phyloP scores from a whole-genome alignment of 345 rosid species.

The Lumnitzera littorea region DNA sequence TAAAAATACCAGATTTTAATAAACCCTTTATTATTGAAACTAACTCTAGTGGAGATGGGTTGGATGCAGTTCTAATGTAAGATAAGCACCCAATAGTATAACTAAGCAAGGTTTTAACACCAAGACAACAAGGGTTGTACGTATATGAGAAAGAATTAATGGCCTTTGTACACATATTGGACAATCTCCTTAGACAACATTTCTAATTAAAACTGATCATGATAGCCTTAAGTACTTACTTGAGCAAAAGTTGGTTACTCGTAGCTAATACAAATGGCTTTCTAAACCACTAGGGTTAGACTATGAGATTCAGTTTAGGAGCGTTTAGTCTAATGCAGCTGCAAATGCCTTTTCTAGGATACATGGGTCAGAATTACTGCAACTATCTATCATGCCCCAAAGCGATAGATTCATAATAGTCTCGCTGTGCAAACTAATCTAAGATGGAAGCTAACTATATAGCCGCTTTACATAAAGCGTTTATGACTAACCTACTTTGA shows the following conservation, averaged over 20 bases:
- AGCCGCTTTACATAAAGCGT: no score
- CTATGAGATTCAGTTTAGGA: neutral
- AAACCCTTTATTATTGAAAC: neutral
- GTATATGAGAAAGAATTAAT: conserved; percentile 4
- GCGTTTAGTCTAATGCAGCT: neutral
- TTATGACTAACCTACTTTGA: no score
- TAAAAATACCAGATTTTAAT: neutral
- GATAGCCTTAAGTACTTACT: neutral
- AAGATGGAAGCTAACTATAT: no score
- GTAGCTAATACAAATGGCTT: neutral
- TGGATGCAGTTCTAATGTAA: neutral
- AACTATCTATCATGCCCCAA: no score
- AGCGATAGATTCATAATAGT: no score
- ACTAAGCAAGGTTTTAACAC: neutral
- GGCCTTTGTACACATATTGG: neutral
- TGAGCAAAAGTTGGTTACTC: neutral
- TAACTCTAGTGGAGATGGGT: neutral
- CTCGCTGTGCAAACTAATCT: no score
- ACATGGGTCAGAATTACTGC: no score
- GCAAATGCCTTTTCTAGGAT: conserved; percentile 1
- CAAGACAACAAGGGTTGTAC: neutral
- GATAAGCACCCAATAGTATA: neutral
- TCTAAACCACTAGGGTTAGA: conserved; percentile 1
- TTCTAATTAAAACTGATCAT: conserved; percentile 1
- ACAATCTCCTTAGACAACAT: neutral